Evolutionary conservation across 352 stramenopile species (phyloP), one percentile per base, ranked within the genome.

Genomic region (Pythium brachiatum): DNA sequence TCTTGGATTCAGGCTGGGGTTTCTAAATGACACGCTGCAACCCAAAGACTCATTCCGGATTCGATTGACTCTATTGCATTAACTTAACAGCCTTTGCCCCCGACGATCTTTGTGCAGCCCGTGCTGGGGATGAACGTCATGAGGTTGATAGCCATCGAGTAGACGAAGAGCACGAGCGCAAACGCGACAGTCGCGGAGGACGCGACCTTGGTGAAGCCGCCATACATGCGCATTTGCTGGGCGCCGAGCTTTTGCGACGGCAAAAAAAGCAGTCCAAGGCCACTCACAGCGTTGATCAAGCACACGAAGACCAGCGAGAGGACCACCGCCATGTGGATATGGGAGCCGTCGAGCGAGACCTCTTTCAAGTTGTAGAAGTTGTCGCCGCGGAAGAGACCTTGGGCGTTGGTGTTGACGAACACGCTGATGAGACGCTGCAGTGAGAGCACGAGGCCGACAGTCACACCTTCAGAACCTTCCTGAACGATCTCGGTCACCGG

Each of bases 141-240:
- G 51, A 81, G 57, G 60, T 83, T 87, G 59, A 84, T 68, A 2
- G 46, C 57, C 72, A 82, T 77, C 23, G 74, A 73, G 64, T 88
- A 89, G 9, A 74, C 61, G 50, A 92, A 89, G 50, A 88, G 79
- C 50, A 86, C 58, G 44, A 80, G 31, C 32, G 81, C 85, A 48
- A 88, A 86, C 20, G 84, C 11, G 67, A 76, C 76, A 39, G 90
- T 77, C 23, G 72, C 69, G 32, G 74, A 65, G 53, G 68, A 75
- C 12, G 79, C 79, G 32, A 76, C 64, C 32, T 73, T 76, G 36
- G 71, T 88, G 65, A 86, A 88, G 29, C 78, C 78, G 32, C 78
- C 78, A 61, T 83, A 88, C 8, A 81, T 76, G 55, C 78, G 78
- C 69, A 85, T 62, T 64, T 88, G 78, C 65, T 88, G 78, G 23